phyloP scores from a whole-genome alignment of 2,329 filamentous ascomycete species.

The Fusarium sublunatum region DNA sequence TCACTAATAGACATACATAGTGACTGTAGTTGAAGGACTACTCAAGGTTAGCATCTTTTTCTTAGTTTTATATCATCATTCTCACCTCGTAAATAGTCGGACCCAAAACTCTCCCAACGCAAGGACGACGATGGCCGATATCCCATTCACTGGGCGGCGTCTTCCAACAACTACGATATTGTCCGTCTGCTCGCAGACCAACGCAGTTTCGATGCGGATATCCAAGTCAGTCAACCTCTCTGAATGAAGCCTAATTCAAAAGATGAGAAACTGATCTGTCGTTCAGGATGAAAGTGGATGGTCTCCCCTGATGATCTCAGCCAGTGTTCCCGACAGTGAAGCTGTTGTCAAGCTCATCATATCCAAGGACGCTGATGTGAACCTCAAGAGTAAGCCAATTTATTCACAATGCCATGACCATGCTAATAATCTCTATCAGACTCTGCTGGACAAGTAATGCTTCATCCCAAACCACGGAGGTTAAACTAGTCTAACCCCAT shows the following conservation, averaged over 20 bases:
- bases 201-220: conserved; percentile 84
- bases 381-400: conserved; percentile 71
- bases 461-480: background rate
- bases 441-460: conserved; percentile 69
- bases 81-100: conserved; percentile 65
- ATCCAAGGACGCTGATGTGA: conserved; percentile 75
- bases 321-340: conserved; percentile 78
- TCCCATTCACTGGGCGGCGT: conserved; percentile 93
- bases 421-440: conserved; percentile 56
- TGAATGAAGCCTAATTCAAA: background rate
- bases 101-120: conserved; percentile 77
- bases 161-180: conserved; percentile 82
- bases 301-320: conserved; percentile 87
- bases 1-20: conserved; percentile 56
- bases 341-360: conserved; percentile 75
- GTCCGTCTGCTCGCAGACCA: conserved; percentile 76
- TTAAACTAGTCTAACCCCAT: background rate
- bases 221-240: conserved; percentile 64
- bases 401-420: background rate
- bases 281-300: conserved; percentile 78
- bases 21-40: conserved; percentile 73
- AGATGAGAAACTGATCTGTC: background rate
- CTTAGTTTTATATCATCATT: too few relatives aligned
- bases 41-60: conserved; percentile 44
- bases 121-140: conserved; percentile 90